These are phyloP conservation scores for Nephromyces sp. DNA, from an alignment of 169 alveolate genomes.

Conservation along the genomic window DNA sequence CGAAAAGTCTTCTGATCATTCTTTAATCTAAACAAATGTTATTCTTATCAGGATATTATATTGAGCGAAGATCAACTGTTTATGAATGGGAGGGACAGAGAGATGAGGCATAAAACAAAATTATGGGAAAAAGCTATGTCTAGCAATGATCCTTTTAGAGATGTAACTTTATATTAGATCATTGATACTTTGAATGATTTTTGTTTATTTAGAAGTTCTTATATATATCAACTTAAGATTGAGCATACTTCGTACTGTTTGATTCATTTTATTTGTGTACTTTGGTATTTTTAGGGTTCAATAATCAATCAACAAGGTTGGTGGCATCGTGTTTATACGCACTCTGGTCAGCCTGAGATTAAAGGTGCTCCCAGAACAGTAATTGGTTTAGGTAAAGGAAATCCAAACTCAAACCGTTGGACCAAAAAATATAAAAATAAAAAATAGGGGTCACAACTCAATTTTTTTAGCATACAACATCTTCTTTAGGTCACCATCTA, in stretches of 20 bases:
- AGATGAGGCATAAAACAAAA: conserved; percentile 33
- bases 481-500: too few species aligned
- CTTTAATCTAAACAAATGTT: background rate
- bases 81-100: conserved; percentile 54
- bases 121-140: conserved; percentile 37
- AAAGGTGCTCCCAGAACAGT: conserved; percentile 29
- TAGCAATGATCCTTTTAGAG: conserved; percentile 39
- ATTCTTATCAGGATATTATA: background rate
- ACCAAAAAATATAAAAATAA: conserved; percentile 21
- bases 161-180: conserved; percentile 3
- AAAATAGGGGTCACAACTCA: too few species aligned
- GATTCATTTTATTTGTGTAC: background rate
- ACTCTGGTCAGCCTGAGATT: conserved; percentile 31
- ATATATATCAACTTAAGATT: background rate
- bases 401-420: conserved; percentile 57
- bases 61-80: conserved; percentile 67
- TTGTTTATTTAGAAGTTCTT: background rate
- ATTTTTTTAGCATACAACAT: too few species aligned
- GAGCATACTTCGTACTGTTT: background rate
- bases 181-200: background rate
- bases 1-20: background rate
- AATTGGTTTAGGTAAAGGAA: conserved; percentile 52
- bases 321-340: conserved; percentile 15
- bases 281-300: background rate
- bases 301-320: background rate